Evolutionary conservation across 352 stramenopile species (phyloP).

Genomic region (Peronospora farinosa): DNA sequence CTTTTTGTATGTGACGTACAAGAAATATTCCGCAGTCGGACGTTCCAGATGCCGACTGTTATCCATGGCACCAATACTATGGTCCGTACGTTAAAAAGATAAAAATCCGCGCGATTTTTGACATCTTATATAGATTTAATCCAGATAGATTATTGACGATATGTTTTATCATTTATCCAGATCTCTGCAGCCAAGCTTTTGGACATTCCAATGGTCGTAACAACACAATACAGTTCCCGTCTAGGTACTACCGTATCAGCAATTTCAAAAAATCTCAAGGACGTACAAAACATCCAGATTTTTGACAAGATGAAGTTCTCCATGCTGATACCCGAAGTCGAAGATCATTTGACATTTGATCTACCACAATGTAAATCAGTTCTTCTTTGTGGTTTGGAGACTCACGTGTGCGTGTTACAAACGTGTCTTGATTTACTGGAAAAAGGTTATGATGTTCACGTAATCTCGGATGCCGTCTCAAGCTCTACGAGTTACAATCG

Average conservation of each 20-base stretch:
- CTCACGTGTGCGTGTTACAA: conserved; percentile 92
- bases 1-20: no score
- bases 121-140: no score
- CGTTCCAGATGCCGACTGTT: no score
- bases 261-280: conserved; percentile 39
- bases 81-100: no score
- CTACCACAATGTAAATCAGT: conserved; percentile 65
- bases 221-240: no score
- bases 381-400: conserved; percentile 96
- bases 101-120: no score
- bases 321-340: conserved; percentile 93
- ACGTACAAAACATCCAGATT: conserved; percentile 52
- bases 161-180: conserved; percentile 15
- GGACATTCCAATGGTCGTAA: conserved; percentile 89
- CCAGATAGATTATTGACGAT: no score
- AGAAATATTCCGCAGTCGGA: no score
- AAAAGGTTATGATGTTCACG: conserved; percentile 91
- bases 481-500: conserved; percentile 86
- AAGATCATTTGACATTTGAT: conserved; percentile 53
- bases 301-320: conserved; percentile 99
- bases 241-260: conserved; percentile 68
- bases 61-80: no score
- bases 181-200: conserved; percentile 73
- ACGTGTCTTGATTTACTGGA: conserved; percentile 96
- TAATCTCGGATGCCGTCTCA: conserved; percentile 93